Conservation (phyloP, 116 monocot species). For the Dioscorea cayenensis region DNA sequence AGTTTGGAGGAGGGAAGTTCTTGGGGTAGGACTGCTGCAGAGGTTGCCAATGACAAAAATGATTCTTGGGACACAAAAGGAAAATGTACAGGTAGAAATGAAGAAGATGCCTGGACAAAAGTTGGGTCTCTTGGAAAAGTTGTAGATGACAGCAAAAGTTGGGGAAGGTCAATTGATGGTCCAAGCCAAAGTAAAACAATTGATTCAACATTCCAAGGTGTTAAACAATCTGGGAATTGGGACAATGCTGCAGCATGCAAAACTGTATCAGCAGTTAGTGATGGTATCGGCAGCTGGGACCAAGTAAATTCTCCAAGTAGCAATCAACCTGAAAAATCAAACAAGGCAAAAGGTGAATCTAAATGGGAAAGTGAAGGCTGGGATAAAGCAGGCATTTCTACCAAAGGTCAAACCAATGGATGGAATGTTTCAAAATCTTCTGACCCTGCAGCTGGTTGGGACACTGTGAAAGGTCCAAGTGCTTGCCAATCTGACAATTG, state of each 20-base stretch:
- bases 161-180: slow-evolving; percentile 4
- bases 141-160: not conserved
- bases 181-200: slow-evolving; percentile 8
- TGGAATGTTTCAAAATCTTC: slow-evolving; percentile 22
- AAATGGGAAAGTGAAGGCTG: slow-evolving; percentile 15
- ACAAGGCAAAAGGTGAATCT: slow-evolving; percentile 8
- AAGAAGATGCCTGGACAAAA: slow-evolving; percentile 18
- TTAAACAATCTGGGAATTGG: not conserved
- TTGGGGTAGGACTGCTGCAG: slow-evolving; percentile 9
- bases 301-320: not conserved
- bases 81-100: slow-evolving; percentile 8
- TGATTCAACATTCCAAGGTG: not conserved
- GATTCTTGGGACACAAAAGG: slow-evolving; percentile 23
- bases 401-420: not conserved
- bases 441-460: slow-evolving; percentile 2
- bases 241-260: not conserved
- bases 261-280: not conserved
- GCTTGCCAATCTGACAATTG: slow-evolving; percentile 7
- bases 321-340: slow-evolving; percentile 10
- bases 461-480: not conserved
- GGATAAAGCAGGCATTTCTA: slow-evolving; percentile 8
- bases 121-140: slow-evolving; percentile 6
- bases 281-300: slow-evolving; percentile 6
- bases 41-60: slow-evolving; percentile 1
- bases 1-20: slow-evolving; percentile 12